A percentile compares a stretch with the other conserved stretches of the same genome.
phyloP scores from a whole-genome alignment of 2,329 filamentous ascomycete genomes.

The Acrocalymma vagum region DNA sequence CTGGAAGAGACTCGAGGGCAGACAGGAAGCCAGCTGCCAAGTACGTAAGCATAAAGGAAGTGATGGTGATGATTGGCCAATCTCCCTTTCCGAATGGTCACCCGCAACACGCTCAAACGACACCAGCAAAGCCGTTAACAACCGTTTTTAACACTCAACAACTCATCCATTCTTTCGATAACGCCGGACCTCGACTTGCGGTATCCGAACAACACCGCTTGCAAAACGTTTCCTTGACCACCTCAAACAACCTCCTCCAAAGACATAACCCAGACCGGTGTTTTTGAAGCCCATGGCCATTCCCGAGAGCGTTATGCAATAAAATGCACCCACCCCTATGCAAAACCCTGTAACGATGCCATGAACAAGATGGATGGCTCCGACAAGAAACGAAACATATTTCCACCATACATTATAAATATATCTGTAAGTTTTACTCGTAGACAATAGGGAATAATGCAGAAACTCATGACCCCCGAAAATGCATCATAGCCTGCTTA shows the following conservation, averaged over 20 bases:
- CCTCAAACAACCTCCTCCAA: too few species aligned
- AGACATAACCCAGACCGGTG: too few species aligned
- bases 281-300: slow-evolving; percentile 21
- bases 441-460: slow-evolving; percentile 14
- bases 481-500: slow-evolving; percentile 19
- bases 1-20: too few species aligned
- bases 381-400: slow-evolving; percentile 4
- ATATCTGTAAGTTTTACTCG: too few species aligned
- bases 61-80: too few species aligned
- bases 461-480: not conserved
- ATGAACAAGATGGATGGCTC: slow-evolving; percentile 8
- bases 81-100: too few species aligned
- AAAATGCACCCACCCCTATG: slow-evolving; percentile 27
- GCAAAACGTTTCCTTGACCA: too few species aligned
- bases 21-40: too few species aligned
- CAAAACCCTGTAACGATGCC: slow-evolving; percentile 22
- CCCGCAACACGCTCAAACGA: too few species aligned
- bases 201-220: not conserved
- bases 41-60: too few species aligned
- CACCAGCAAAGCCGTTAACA: slow-evolving; percentile 42
- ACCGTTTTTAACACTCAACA: slow-evolving; percentile 28
- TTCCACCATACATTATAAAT: too few species aligned
- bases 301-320: slow-evolving; percentile 27
- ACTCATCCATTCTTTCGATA: slow-evolving; percentile 13
- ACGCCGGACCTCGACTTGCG: slow-evolving; percentile 5